Percentiles rank a stretch among this genome's conserved stretches.
These are phyloP conservation scores for Tetradesmus obliquus DNA, from an alignment of 139 green algal genomes.

Conservation along the genomic window DNA sequence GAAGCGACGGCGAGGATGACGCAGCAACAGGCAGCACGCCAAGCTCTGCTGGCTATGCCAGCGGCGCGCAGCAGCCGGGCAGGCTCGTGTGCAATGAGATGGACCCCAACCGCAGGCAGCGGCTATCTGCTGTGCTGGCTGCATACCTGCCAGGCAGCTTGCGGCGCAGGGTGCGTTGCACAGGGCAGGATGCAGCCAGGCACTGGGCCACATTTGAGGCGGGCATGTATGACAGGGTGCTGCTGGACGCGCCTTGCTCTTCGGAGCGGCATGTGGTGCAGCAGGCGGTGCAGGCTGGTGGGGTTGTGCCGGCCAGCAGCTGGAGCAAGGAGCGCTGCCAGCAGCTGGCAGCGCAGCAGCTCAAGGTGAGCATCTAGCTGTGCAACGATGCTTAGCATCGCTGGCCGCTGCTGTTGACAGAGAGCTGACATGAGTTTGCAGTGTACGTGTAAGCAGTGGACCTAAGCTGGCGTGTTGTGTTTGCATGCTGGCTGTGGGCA, in stretches of 20 bases:
- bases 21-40: not conserved
- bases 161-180: conserved; percentile 39
- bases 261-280: conserved; percentile 70
- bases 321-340: conserved; percentile 67
- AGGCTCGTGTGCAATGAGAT: conserved; percentile 69
- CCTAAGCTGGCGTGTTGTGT: no score
- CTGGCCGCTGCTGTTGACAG: no score
- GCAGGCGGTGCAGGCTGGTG: conserved; percentile 25
- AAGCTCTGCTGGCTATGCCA: not conserved
- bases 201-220: conserved; percentile 56
- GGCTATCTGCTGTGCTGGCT: conserved; percentile 57
- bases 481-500: no score
- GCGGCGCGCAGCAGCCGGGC: conserved; percentile 23
- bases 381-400: not conserved
- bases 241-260: conserved; percentile 81
- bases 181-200: conserved; percentile 48
- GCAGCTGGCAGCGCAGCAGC: conserved; percentile 60
- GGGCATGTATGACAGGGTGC: conserved; percentile 66
- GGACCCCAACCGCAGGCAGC: conserved; percentile 45
- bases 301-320: conserved; percentile 14
- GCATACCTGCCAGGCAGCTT: conserved; percentile 57
- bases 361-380: conserved; percentile 51
- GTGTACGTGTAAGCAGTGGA: no score
- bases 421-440: no score
- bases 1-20: not conserved